Percentiles rank a stretch among this genome's conserved stretches.
Evolutionary conservation across 2,329 filamentous ascomycete species (phyloP).

Genomic region (Diaporthe sp.): DNA sequence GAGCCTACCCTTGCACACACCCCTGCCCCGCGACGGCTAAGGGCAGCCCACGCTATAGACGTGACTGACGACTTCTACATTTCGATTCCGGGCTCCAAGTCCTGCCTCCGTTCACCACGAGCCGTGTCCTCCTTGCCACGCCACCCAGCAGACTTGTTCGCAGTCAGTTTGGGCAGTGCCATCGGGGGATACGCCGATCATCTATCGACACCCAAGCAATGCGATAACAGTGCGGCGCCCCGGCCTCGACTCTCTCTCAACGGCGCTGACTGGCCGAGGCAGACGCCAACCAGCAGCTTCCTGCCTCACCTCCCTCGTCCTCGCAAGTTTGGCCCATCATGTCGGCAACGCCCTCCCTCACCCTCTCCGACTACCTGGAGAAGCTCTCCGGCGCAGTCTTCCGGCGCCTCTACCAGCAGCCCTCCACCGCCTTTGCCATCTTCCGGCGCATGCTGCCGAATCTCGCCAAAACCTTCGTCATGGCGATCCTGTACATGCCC

Average conservation of each 20-base stretch:
- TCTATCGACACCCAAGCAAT: not conserved
- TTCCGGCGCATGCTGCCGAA: constrained; percentile 98
- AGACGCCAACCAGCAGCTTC: constrained; percentile 11
- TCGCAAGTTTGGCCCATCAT: constrained; percentile 45
- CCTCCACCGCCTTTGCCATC: constrained; percentile 93
- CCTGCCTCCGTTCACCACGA: not conserved
- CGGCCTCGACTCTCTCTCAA: not conserved
- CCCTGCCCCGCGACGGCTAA: not conserved
- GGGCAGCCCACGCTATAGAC: not conserved
- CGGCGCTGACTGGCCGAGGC: constrained; percentile 13
- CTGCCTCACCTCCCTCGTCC: not conserved
- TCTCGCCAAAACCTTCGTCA: constrained; percentile 94
- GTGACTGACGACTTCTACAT: not conserved
- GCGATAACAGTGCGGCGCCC: constrained; percentile 16
- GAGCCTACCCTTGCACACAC: not conserved
- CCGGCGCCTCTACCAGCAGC: constrained; percentile 92
- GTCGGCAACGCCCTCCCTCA: constrained; percentile 67
- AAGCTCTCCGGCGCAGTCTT: constrained; percentile 91
- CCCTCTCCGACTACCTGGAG: constrained; percentile 92
- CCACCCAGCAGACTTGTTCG: constrained; percentile 24
- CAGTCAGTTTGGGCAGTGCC: constrained; percentile 29
- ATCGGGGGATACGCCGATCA: not conserved
- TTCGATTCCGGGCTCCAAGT: not conserved
- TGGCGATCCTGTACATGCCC: constrained; percentile 94
- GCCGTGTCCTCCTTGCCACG: constrained; percentile 21